These are phyloP conservation scores for Auxenochlorella pyrenoidosa DNA, from an alignment of 139 green algal species.

Conservation along the genomic window DNA sequence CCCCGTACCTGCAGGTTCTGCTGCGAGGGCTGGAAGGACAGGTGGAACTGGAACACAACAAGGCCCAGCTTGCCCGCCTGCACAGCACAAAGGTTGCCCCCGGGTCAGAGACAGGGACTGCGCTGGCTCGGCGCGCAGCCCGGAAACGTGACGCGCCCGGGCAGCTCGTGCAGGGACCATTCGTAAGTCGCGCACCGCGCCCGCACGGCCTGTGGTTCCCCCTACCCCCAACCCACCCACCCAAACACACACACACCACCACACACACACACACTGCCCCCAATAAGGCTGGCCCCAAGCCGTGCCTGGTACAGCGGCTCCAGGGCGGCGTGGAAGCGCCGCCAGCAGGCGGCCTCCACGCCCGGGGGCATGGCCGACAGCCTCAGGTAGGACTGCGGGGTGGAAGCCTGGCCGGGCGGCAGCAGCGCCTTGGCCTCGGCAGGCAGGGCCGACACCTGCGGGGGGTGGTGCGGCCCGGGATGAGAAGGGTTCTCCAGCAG, in stretches of 20 bases:
- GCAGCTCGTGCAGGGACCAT: no score
- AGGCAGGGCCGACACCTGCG: slow-evolving; percentile 16
- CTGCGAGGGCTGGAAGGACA: slow-evolving; percentile 39
- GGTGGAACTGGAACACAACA: slow-evolving; percentile 62
- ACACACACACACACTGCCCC: no score
- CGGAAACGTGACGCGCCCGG: no score
- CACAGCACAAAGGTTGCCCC: no score
- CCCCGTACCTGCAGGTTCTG: background rate
- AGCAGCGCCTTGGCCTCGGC: slow-evolving; percentile 1
- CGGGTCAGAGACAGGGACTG: no score
- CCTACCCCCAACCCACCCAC: no score
- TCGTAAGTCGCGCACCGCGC: no score
- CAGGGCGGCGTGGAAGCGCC: slow-evolving; percentile 43
- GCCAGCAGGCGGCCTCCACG: slow-evolving; percentile 40
- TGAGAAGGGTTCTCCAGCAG: no score
- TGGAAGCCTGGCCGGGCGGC: background rate
- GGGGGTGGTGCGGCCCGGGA: background rate
- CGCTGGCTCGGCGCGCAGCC: no score
- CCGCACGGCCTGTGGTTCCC: no score
- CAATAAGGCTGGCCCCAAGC: no score
- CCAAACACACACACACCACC: no score
- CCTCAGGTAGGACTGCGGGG: background rate
- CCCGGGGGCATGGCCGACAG: slow-evolving; percentile 8
- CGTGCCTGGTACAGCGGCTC: slow-evolving; percentile 30
- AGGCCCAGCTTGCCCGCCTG: slow-evolving; percentile 35